A percentile compares a stretch with the other conserved stretches of the same genome.
phyloP scores from a whole-genome alignment of 2,329 filamentous ascomycete genomes.

The Ceratocystis cacaofunesta region DNA sequence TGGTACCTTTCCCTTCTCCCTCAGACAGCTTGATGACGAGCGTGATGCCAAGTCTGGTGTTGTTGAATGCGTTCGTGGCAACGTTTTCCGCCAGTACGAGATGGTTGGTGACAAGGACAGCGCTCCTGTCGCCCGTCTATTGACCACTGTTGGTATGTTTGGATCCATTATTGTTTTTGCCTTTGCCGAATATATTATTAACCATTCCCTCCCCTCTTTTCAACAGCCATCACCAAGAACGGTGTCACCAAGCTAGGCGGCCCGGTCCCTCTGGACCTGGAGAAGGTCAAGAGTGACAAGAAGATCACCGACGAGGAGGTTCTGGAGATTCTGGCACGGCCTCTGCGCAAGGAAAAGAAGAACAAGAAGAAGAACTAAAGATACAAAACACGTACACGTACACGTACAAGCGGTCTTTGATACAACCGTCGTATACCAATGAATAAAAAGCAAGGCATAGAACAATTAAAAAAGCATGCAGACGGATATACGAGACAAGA shows the following conservation, averaged over 20 bases:
- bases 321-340: slow-evolving; percentile 83
- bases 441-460: slow-evolving; percentile 12
- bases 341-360: slow-evolving; percentile 86
- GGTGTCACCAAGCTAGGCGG: slow-evolving; percentile 75
- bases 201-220: slow-evolving; percentile 2
- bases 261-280: slow-evolving; percentile 59
- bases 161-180: neutral
- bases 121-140: slow-evolving; percentile 66
- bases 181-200: slow-evolving; percentile 8
- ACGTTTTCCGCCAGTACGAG: slow-evolving; percentile 91
- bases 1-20: slow-evolving; percentile 91
- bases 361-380: slow-evolving; percentile 54
- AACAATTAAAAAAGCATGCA: neutral
- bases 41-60: slow-evolving; percentile 89
- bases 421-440: slow-evolving; percentile 2
- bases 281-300: slow-evolving; percentile 85
- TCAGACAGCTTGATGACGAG: slow-evolving; percentile 94
- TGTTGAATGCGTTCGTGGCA: slow-evolving; percentile 85
- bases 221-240: slow-evolving; percentile 86
- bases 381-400: neutral
- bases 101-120: slow-evolving; percentile 87
- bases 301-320: slow-evolving; percentile 95
- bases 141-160: slow-evolving; percentile 81
- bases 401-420: neutral
- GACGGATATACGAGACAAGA: neutral